Base-by-base conservation (phyloP, 2,329 filamentous ascomycete species). In the Aspergillus costaricaensis region DNA sequence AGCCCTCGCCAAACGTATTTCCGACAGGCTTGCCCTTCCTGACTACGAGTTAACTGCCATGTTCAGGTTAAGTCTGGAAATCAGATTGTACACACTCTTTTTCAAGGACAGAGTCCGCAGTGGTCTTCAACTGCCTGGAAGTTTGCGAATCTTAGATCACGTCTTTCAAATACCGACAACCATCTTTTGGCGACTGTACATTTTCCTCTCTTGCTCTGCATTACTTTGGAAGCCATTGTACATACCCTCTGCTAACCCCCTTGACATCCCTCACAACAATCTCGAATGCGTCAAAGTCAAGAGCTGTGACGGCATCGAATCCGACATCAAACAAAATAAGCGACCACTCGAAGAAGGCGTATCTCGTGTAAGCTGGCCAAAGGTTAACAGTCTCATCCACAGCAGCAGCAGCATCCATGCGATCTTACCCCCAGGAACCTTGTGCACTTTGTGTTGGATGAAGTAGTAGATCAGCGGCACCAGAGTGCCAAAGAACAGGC, bases 401-500 rank as follows among this genome's bases (percentile, higher is more conserved):
- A n/a, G 8, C 14, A 27, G 8, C 14, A 27, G 7, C 19, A 7
- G 52, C 5, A 19, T 21, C 15, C 19, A 23, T 12, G 59, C 7
- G 49, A 52, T 69, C 88, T 77, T 82, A 98, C 94, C 95, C 84
- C 95, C 95, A 60, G 95, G 84, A 63, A 98, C 87, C 61, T 89
- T 91, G 76, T 99, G 92, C 55, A 99, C 91, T 79, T 99, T 99
- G 83, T 99, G 95, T 77, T 97, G 95, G 65, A 99, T 96, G 75
- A 97, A 99, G 76, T 92, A 99, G 81, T 97, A 98, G 19, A 98
- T 85, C 74, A 99, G 81, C 30, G 93, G 93, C 51, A 97, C 84
- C 30, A 99, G 83, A 4, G 92, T 96, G 55, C 89, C 91, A 72
- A 98, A 99, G 80, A 99, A 99, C 43, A 88, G 83, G 32, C 85